Base-by-base conservation (phyloP, 345 rosid species). In the Syzygium aqueum region DNA sequence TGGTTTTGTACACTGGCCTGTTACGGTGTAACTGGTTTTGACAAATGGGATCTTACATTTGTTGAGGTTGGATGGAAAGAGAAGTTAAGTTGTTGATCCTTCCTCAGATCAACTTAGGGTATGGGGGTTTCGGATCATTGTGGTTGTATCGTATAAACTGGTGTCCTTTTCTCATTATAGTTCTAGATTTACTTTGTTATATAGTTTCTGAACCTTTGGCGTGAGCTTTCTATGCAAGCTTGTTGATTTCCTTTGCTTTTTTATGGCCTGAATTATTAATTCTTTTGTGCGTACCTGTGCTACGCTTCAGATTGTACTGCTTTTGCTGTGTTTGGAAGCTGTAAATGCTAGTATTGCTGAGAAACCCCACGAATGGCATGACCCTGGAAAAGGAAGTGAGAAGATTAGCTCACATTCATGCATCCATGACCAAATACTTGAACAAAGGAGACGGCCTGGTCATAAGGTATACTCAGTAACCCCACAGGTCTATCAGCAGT, bases 361-460 rank as follows among this genome's bases (percentile, higher is more conserved):
- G 63, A 88, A 89, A 77, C 93, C 87, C 23, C 57, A 85, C 63
- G 94, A 85, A 73, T 84, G 90, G 90, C 90, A 88, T 67, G 93
- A 88, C 86, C 57, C 87, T 73, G 94, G 90, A 80, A 90, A 90
- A 86, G 94, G 91, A 89, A 89, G 84, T 86, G 92, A 90, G 65
- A 90, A 89, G 51, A 85, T 96, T 82, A 88, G 88, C 27, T 92
- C 98, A 25, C 99, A 97, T 91, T 97, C 99, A 17, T 97, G 99
- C 59, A 97, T 97, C 53, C 99, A 97, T 89, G 99, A 94, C 90
- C 95, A 95, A 91, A 97, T 97, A 89, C 91, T 97, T 87, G 93
- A 96, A 86, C 96, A 95, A 91, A 95, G 99, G 92, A 93, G 91
- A 88, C 92, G 95, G 77, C 97, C 99, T 10, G 98, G 99, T 88